phyloP scores from a whole-genome alignment of 257 asterid species.

The Solanum sitiens region DNA sequence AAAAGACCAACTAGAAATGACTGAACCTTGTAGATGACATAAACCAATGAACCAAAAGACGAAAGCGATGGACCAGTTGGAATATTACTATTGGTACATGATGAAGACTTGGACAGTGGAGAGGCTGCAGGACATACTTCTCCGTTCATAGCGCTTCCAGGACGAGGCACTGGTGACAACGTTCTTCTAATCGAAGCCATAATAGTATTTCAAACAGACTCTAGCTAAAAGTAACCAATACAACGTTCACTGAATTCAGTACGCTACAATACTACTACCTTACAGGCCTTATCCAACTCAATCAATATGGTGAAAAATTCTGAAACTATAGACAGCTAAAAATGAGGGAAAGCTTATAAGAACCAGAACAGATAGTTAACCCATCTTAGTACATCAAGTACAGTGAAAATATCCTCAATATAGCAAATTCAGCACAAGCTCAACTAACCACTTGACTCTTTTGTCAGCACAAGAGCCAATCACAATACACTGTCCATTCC shows the following conservation, averaged over 20 bases:
- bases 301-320: not conserved
- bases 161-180: slow-evolving; percentile 51
- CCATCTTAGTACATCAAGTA: not conserved
- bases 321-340: not conserved
- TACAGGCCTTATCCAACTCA: not conserved
- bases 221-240: not conserved
- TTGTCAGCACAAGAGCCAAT: not conserved
- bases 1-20: slow-evolving; percentile 31
- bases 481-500: not conserved
- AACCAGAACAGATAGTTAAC: not conserved
- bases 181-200: slow-evolving; percentile 79
- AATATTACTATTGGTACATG: slow-evolving; percentile 32
- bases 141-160: slow-evolving; percentile 31
- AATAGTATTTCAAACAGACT: not conserved
- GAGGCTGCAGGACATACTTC: slow-evolving; percentile 54
- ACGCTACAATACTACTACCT: not conserved
- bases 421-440: not conserved
- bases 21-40: slow-evolving; percentile 38
- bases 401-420: not conserved
- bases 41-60: slow-evolving; percentile 36
- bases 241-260: not conserved
- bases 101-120: slow-evolving; percentile 54
- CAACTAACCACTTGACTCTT: not conserved
- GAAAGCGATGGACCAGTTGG: slow-evolving; percentile 16
- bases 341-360: not conserved